Evolutionary conservation across 2,329 filamentous ascomycete genomes (phyloP).

Genomic region (Xylaria sp.): DNA sequence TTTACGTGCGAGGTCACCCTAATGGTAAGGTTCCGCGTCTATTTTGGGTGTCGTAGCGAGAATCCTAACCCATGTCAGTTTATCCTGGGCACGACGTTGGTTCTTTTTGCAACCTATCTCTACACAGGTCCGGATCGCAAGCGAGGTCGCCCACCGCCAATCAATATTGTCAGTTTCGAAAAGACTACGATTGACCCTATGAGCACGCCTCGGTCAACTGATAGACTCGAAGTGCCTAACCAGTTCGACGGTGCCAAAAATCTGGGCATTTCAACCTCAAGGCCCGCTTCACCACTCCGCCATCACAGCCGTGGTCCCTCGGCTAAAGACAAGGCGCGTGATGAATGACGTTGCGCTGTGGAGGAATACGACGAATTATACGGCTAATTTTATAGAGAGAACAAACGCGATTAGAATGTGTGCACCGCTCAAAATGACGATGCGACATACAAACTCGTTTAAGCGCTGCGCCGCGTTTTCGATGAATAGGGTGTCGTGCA

Average conservation of each 20-base stretch:
- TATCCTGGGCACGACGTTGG: conserved; percentile 79
- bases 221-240: conserved; percentile 49
- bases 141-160: conserved; percentile 70
- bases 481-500: background rate
- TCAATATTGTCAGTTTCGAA: conserved; percentile 79
- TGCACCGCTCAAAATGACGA: conserved; percentile 3
- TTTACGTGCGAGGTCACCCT: conserved; percentile 81
- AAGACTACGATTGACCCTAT: conserved; percentile 71
- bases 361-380: background rate
- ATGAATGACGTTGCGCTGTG: conserved; percentile 42
- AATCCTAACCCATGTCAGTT: conserved; percentile 68
- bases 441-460: background rate
- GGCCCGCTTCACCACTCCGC: conserved; percentile 49
- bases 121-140: conserved; percentile 77
- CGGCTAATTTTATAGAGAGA: background rate
- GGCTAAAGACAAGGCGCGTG: conserved; percentile 46
- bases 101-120: conserved; percentile 84
- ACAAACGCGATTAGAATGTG: conserved; percentile 9
- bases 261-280: conserved; percentile 50
- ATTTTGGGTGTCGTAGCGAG: no score
- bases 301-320: conserved; percentile 46
- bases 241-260: conserved; percentile 46
- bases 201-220: conserved; percentile 47
- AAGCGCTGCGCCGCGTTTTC: conserved; percentile 19
- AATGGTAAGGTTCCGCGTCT: conserved; percentile 66